These are phyloP conservation scores for Ogataea paraovalis DNA, from an alignment of 805 yeast species.

Conservation along the genomic window DNA sequence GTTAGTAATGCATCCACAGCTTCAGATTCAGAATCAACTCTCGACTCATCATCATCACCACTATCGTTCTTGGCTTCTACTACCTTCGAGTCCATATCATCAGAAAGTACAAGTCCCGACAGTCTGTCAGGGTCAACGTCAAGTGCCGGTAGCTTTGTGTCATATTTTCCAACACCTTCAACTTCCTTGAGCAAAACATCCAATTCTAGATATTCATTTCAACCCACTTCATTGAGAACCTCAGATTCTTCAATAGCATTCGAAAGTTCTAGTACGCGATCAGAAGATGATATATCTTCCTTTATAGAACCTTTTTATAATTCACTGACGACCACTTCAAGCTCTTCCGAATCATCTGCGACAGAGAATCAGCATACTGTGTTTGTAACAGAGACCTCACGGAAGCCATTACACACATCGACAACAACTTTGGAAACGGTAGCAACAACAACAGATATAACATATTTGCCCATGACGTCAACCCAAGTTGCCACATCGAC, in stretches of 20 bases:
- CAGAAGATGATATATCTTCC: conserved; percentile 1
- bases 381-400: neutral
- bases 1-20: neutral
- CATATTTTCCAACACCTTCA: too few species aligned
- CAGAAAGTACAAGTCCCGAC: too few species aligned
- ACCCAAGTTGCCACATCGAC: neutral
- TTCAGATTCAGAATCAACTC: neutral
- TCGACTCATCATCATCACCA: neutral
- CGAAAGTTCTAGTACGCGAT: neutral
- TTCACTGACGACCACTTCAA: neutral
- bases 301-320: neutral
- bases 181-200: too few species aligned
- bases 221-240: too few species aligned
- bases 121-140: too few species aligned
- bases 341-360: too few species aligned
- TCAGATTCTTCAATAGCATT: too few species aligned
- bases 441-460: neutral
- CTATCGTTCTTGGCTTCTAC: neutral
- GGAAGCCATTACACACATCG: neutral
- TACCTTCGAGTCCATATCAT: too few species aligned
- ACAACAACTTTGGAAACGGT: neutral
- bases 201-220: too few species aligned
- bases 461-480: neutral
- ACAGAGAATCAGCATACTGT: neutral
- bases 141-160: too few species aligned